Percentiles rank a stretch among this genome's conserved stretches.
Evolutionary conservation across 148 eudicot species (phyloP).

Genomic region (Silene conica): DNA sequence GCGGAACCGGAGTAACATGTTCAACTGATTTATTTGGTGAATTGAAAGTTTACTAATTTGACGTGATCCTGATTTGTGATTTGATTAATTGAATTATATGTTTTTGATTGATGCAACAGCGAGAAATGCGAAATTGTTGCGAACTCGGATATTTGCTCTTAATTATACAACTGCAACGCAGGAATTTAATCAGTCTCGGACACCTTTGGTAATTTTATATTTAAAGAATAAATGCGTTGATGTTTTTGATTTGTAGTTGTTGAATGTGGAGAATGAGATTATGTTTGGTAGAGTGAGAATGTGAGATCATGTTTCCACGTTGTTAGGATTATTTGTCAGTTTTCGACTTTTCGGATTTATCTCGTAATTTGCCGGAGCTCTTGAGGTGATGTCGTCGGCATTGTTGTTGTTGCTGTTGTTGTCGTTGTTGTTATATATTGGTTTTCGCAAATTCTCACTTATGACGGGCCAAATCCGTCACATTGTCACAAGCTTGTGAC

Average conservation of each 20-base stretch:
- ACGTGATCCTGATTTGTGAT: slow-evolving; percentile 5
- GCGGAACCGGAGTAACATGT: too few species aligned
- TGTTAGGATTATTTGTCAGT: too few species aligned
- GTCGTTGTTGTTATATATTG: too few species aligned
- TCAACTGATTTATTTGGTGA: too few species aligned
- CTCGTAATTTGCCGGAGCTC: too few species aligned
- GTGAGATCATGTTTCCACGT: background rate
- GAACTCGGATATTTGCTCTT: slow-evolving; percentile 44
- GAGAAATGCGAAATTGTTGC: slow-evolving; percentile 41
- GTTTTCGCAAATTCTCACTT: too few species aligned
- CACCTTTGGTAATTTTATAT: slow-evolving; percentile 42
- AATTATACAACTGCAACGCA: slow-evolving; percentile 54
- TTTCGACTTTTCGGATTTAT: too few species aligned
- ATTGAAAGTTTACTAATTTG: background rate
- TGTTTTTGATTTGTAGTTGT: background rate
- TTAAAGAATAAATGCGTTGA: background rate
- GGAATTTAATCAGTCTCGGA: slow-evolving; percentile 42
- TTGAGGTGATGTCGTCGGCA: too few species aligned
- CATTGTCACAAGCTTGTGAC: too few species aligned
- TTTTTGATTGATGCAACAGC: slow-evolving; percentile 25
- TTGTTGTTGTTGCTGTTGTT: too few species aligned
- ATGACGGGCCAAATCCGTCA: too few species aligned
- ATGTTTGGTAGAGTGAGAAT: background rate
- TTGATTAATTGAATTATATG: slow-evolving; percentile 13
- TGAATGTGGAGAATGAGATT: background rate